These are phyloP conservation scores for Penicillium waksmanii DNA, from an alignment of 495 filamentous ascomycete genomes.

Conservation along the genomic window DNA sequence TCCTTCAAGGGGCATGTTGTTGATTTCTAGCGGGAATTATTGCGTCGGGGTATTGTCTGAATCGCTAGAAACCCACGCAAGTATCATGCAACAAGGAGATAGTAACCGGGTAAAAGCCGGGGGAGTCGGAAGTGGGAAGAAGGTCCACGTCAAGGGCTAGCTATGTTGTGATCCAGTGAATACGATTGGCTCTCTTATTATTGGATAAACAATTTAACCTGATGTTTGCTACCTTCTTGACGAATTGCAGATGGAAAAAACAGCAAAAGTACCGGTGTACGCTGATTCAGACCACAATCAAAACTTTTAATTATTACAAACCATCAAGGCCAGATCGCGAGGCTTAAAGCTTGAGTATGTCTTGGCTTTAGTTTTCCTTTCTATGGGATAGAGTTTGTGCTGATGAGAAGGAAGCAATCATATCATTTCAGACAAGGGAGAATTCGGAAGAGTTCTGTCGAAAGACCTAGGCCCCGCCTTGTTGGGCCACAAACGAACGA, in stretches of 20 bases:
- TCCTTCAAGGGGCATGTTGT: not conserved
- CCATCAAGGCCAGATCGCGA: not conserved
- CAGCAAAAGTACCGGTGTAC: not conserved
- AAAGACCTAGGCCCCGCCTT: not conserved
- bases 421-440: not conserved
- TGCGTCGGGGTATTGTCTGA: not conserved
- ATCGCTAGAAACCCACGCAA: not conserved
- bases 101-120: not conserved
- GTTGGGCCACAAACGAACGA: not conserved
- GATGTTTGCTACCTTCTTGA: not conserved
- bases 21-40: not conserved
- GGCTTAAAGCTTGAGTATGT: not conserved
- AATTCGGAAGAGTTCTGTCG: not conserved
- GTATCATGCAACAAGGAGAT: not conserved
- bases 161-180: not conserved
- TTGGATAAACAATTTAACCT: not conserved
- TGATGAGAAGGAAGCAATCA: not conserved
- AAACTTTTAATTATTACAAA: not conserved
- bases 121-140: not conserved
- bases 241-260: not conserved
- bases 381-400: not conserved
- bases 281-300: not conserved
- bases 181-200: not conserved
- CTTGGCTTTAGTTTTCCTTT: not conserved
- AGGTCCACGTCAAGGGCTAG: not conserved